A percentile compares a stretch with the other conserved stretches of the same genome.
phyloP scores from a whole-genome alignment of 768 basidiomycete species.

The Lactifluus pinguis region DNA sequence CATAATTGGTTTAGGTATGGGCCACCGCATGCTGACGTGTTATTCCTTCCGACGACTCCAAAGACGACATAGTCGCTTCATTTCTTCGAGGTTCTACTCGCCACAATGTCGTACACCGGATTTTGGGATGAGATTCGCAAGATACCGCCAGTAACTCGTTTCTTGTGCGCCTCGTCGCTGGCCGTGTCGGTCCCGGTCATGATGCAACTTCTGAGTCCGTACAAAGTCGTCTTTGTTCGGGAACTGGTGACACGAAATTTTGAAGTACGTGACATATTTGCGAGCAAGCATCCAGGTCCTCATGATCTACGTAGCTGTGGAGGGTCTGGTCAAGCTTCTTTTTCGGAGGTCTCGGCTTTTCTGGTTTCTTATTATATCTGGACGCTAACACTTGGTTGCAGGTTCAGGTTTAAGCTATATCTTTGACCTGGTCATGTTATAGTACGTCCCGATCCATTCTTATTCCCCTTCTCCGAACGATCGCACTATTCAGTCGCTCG shows the following conservation, averaged over 20 bases:
- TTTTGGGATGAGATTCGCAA: constrained; percentile 53
- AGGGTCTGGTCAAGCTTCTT: constrained; percentile 67
- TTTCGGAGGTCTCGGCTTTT: constrained; percentile 40
- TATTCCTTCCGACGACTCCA: too few species aligned
- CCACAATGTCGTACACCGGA: constrained; percentile 18
- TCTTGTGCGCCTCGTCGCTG: constrained; percentile 51
- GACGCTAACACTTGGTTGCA: constrained; percentile 21
- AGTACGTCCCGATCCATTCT: constrained; percentile 33
- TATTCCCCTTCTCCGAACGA: background rate
- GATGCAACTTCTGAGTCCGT: constrained; percentile 42
- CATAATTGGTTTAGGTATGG: too few species aligned
- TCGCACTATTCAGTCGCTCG: constrained; percentile 42
- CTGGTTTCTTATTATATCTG: background rate
- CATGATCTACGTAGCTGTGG: constrained; percentile 48
- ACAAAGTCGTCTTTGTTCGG: constrained; percentile 47
- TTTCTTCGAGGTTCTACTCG: background rate
- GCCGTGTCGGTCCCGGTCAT: constrained; percentile 51
- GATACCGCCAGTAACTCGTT: constrained; percentile 78
- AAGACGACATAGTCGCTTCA: too few species aligned
- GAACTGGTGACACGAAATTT: constrained; percentile 36
- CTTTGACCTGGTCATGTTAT: constrained; percentile 65
- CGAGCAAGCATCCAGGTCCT: background rate
- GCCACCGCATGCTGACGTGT: too few species aligned
- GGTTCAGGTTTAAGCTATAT: constrained; percentile 45
- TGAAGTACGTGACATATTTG: constrained; percentile 38